phyloP scores from a whole-genome alignment of 1,139 yeast genomes.

The Petasospora rhodanensis region DNA sequence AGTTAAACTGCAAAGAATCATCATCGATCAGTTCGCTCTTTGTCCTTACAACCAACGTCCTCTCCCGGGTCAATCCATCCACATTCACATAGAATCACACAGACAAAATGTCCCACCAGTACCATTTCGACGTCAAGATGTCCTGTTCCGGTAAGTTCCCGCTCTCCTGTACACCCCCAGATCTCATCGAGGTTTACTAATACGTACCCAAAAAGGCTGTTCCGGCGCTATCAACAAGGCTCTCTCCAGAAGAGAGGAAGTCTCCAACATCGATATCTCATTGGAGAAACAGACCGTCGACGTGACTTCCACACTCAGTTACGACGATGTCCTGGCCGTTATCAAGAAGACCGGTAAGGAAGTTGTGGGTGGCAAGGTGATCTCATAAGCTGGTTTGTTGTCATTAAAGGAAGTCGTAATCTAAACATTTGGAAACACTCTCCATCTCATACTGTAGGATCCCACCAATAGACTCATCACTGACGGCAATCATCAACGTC shows the following conservation, averaged over 20 bases:
- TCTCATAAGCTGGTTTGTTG: not conserved
- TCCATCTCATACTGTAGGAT: constrained; percentile 44
- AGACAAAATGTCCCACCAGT: constrained; percentile 55
- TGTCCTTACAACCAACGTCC: too few species aligned
- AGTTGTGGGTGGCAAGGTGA: constrained; percentile 63
- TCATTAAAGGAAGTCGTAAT: constrained; percentile 22
- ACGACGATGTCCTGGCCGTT: constrained; percentile 72
- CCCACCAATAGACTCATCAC: constrained; percentile 57
- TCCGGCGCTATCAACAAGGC: constrained; percentile 84
- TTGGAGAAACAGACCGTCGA: constrained; percentile 79
- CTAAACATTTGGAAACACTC: constrained; percentile 35
- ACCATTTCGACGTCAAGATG: constrained; percentile 78
- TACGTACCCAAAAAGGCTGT: constrained; percentile 46
- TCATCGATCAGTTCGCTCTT: too few species aligned
- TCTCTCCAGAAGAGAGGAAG: constrained; percentile 68
- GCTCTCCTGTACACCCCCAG: not conserved
- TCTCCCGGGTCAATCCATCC: too few species aligned
- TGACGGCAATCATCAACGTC: constrained; percentile 47
- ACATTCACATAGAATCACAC: too few species aligned
- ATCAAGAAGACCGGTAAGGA: constrained; percentile 91
- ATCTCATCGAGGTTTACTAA: not conserved
- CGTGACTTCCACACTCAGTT: constrained; percentile 62
- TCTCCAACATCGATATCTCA: constrained; percentile 65
- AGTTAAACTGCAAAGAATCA: too few species aligned
- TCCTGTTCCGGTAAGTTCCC: constrained; percentile 53